These are phyloP conservation scores for Macadamia tetraphylla DNA, from an alignment of 164 flowering plant genomes.

Conservation along the genomic window DNA sequence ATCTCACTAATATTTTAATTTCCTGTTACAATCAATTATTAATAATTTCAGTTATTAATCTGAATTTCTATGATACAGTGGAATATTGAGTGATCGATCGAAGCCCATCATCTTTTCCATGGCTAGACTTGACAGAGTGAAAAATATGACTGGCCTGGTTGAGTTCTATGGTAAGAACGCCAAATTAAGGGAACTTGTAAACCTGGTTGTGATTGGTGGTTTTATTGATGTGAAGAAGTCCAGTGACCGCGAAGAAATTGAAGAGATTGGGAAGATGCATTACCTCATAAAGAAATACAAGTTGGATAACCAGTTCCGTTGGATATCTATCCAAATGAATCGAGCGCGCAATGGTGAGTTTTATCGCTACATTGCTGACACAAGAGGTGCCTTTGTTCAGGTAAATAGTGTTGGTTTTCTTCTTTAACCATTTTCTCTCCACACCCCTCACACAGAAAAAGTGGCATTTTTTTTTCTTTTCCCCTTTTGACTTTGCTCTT, in stretches of 20 bases:
- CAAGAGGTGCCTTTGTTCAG: slow-evolving; percentile 87
- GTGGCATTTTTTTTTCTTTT: background rate
- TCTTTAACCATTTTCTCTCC: background rate
- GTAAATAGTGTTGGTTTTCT: slow-evolving; percentile 22
- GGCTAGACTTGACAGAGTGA: slow-evolving; percentile 95
- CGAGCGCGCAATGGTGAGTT: slow-evolving; percentile 91
- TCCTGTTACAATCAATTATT: too few relatives aligned
- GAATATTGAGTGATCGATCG: slow-evolving; percentile 61
- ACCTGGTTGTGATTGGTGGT: slow-evolving; percentile 84
- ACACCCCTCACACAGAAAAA: too few relatives aligned
- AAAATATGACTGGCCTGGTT: slow-evolving; percentile 86
- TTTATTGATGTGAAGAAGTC: slow-evolving; percentile 74
- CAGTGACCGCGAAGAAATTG: slow-evolving; percentile 84
- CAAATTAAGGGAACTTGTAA: slow-evolving; percentile 63
- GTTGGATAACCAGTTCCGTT: slow-evolving; percentile 70
- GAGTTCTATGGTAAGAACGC: slow-evolving; percentile 65
- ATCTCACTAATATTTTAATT: too few relatives aligned
- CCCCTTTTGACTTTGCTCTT: background rate
- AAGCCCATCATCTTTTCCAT: slow-evolving; percentile 91
- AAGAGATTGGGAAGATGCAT: slow-evolving; percentile 93
- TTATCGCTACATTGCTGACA: slow-evolving; percentile 91
- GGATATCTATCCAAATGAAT: slow-evolving; percentile 83
- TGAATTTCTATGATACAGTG: slow-evolving; percentile 40
- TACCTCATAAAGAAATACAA: slow-evolving; percentile 59
- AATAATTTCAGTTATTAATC: background rate